Conservation (phyloP, 73 alveolate species). For the Tetrahymena thermophila region DNA sequence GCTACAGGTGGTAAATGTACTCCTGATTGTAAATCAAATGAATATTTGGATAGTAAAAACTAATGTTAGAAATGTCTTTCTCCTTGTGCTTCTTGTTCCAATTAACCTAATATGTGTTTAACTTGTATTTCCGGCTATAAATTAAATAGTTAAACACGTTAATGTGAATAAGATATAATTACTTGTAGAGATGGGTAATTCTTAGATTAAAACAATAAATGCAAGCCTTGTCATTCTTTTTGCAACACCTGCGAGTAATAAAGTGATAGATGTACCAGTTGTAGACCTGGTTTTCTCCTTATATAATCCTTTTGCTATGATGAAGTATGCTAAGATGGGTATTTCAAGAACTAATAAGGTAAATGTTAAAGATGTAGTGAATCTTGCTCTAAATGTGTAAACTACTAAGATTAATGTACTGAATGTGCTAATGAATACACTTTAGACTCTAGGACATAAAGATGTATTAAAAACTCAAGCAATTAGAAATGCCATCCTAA, state of each 20-base stretch:
- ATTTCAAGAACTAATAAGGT: too few relatives aligned
- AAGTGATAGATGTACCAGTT: background rate
- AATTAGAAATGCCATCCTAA: too few relatives aligned
- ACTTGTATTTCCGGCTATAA: background rate
- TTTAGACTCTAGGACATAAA: too few relatives aligned
- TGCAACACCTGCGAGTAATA: background rate
- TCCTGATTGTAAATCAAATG: background rate
- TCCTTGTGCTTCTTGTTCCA: background rate
- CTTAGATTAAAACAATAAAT: background rate
- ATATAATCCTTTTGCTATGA: too few relatives aligned
- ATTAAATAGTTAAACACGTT: background rate
- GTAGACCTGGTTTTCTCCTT: background rate
- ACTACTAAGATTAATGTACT: too few relatives aligned
- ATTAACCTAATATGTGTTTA: background rate
- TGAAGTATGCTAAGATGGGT: too few relatives aligned
- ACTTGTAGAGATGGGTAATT: background rate
- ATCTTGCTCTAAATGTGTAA: too few relatives aligned
- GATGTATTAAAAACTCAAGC: too few relatives aligned
- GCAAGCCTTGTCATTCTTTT: background rate
- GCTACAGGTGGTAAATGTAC: too few relatives aligned
- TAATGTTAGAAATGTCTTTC: background rate
- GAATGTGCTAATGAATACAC: too few relatives aligned
- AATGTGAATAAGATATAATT: background rate
- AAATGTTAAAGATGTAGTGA: too few relatives aligned
- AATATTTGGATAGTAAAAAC: background rate